Evolutionary conservation across 768 basidiomycete genomes (phyloP).

Genomic region (Boletus subparvulus): DNA sequence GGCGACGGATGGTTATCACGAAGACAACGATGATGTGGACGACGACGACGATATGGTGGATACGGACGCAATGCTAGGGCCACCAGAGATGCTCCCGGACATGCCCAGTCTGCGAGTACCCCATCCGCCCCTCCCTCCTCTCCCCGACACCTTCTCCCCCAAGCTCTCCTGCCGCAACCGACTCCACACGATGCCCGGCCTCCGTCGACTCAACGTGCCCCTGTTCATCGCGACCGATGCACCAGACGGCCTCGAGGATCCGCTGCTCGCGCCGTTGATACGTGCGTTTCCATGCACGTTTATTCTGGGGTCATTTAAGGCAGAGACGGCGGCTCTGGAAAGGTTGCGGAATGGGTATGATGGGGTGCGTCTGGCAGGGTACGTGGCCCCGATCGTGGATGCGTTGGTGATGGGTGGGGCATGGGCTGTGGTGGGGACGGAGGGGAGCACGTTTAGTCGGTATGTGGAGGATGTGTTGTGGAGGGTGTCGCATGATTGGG

Average conservation of each 20-base stretch:
- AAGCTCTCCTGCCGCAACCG: constrained; percentile 38
- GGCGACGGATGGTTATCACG: background rate
- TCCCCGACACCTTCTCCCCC: constrained; percentile 15
- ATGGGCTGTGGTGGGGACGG: constrained; percentile 61
- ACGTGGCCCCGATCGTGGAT: constrained; percentile 65
- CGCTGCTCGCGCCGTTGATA: constrained; percentile 45
- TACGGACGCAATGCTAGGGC: constrained; percentile 6
- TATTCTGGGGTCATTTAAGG: constrained; percentile 52
- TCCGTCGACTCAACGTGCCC: constrained; percentile 51
- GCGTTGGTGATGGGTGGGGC: constrained; percentile 66
- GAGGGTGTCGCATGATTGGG: constrained; percentile 53
- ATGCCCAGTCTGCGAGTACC: constrained; percentile 21
- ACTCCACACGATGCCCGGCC: constrained; percentile 35
- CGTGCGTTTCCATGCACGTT: constrained; percentile 65
- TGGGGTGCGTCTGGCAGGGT: constrained; percentile 43
- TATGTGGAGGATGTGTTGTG: constrained; percentile 70
- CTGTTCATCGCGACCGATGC: constrained; percentile 69
- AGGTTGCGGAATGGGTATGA: constrained; percentile 47
- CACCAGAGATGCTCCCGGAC: constrained; percentile 20
- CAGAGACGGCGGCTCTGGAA: constrained; percentile 32
- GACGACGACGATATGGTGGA: background rate
- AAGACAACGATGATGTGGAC: background rate
- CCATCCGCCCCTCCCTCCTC: constrained; percentile 29
- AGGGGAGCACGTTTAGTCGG: constrained; percentile 72
- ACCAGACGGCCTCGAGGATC: constrained; percentile 37